These are phyloP conservation scores for Ambrosiella beaveri DNA, from an alignment of 2,329 filamentous ascomycete species.

Conservation along the genomic window DNA sequence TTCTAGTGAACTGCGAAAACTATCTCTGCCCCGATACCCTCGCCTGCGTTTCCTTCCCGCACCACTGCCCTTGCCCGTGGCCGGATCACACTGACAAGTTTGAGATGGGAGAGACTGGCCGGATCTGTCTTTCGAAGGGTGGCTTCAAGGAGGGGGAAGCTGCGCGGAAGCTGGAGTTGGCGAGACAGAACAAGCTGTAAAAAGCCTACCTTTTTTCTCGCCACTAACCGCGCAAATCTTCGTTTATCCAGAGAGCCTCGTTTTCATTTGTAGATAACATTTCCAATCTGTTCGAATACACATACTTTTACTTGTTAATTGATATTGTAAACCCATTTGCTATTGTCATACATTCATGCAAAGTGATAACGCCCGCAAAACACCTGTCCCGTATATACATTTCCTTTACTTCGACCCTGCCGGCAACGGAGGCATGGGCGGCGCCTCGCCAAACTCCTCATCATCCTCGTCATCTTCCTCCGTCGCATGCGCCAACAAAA, in stretches of 20 bases:
- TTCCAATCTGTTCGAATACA: too few relatives aligned
- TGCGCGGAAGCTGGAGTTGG: conserved; percentile 59
- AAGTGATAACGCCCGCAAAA: neutral
- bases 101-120: conserved; percentile 52
- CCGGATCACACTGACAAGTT: conserved; percentile 61
- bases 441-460: conserved; percentile 33
- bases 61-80: conserved; percentile 90
- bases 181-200: conserved; percentile 59
- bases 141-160: conserved; percentile 58
- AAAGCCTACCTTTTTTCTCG: conserved; percentile 10
- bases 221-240: neutral
- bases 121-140: conserved; percentile 57
- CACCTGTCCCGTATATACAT: neutral
- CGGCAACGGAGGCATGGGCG: conserved; percentile 29
- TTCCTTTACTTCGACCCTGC: neutral
- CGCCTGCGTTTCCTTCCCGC: conserved; percentile 87
- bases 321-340: too few relatives aligned
- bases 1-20: conserved; percentile 64
- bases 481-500: conserved; percentile 63
- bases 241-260: neutral
- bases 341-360: neutral
- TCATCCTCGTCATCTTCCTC: conserved; percentile 45
- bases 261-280: neutral
- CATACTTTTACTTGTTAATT: too few relatives aligned
- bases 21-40: conserved; percentile 92